These are phyloP conservation scores for Phytophthora agathidicida DNA, from an alignment of 352 stramenopile genomes.

Conservation along the genomic window DNA sequence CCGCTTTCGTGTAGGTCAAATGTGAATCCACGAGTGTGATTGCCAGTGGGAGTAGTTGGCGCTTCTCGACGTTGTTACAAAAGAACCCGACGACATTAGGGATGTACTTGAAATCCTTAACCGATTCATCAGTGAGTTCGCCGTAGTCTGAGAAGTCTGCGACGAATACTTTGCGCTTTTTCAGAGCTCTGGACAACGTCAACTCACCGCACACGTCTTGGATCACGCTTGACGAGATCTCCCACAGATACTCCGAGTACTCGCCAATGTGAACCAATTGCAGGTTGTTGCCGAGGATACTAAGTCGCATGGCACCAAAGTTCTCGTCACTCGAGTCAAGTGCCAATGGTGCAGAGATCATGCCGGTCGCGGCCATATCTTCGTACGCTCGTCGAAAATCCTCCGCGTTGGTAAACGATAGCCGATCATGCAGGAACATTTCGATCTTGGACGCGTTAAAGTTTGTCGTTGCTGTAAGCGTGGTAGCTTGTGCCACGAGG, in stretches of 20 bases:
- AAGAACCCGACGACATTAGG: slow-evolving; percentile 42
- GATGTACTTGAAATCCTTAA: slow-evolving; percentile 35
- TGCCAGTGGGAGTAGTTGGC: slow-evolving; percentile 33
- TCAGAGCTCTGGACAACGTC: slow-evolving; percentile 2
- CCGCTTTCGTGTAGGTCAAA: slow-evolving; percentile 33
- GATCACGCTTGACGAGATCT: slow-evolving; percentile 6
- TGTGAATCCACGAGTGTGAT: slow-evolving; percentile 32
- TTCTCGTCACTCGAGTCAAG: slow-evolving; percentile 42
- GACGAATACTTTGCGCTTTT: slow-evolving; percentile 30
- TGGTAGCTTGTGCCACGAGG: slow-evolving; percentile 22
- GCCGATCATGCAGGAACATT: slow-evolving; percentile 23
- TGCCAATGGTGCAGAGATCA: slow-evolving; percentile 29
- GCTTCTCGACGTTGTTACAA: slow-evolving; percentile 30
- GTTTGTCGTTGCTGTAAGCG: slow-evolving; percentile 30
- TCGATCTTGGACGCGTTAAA: slow-evolving; percentile 28
- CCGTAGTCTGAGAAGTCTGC: slow-evolving; percentile 32
- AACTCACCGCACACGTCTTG: slow-evolving; percentile 23
- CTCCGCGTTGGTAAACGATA: slow-evolving; percentile 4
- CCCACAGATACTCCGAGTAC: slow-evolving; percentile 20
- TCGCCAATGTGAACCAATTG: slow-evolving; percentile 26
- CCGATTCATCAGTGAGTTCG: slow-evolving; percentile 14
- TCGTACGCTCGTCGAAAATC: slow-evolving; percentile 31
- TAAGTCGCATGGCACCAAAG: slow-evolving; percentile 41
- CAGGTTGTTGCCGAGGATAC: slow-evolving; percentile 40
- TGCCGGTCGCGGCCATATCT: slow-evolving; percentile 18